Conservation (phyloP, 169 alveolate genomes). For the Eimeria sp. region DNA sequence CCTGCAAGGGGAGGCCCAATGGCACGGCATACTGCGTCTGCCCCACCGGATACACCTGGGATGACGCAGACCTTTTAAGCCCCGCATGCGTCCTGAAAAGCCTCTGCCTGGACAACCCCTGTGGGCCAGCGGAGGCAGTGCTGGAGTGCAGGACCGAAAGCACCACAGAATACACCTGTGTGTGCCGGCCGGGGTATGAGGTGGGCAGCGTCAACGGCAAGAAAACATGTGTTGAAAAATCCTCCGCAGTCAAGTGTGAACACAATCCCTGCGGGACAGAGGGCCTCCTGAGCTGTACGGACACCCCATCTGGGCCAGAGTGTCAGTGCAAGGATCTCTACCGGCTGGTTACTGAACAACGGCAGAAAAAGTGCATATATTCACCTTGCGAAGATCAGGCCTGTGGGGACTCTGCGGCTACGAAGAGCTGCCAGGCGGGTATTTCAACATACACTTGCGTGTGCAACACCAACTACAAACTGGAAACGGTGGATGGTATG, state of each 20-base stretch:
- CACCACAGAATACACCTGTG: constrained; percentile 34
- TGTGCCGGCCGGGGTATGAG: constrained; percentile 63
- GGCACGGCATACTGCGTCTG: constrained; percentile 49
- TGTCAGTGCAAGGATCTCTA: constrained; percentile 20
- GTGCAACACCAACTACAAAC: constrained; percentile 15
- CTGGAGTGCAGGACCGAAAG: constrained; percentile 62
- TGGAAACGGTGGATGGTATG: constrained; percentile 42
- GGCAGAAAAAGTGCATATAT: constrained; percentile 36
- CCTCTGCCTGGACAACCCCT: constrained; percentile 24
- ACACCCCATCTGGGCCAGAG: constrained; percentile 31
- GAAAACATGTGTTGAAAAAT: not conserved
- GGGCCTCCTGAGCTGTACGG: constrained; percentile 45
- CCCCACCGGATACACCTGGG: constrained; percentile 63
- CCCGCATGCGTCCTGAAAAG: constrained; percentile 12
- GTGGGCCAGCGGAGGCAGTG: constrained; percentile 63
- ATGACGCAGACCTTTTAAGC: constrained; percentile 13
- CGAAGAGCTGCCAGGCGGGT: constrained; percentile 45
- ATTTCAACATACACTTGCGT: constrained; percentile 43
- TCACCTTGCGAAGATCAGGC: constrained; percentile 33
- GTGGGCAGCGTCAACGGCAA: not conserved
- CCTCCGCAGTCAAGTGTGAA: not conserved
- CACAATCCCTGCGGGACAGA: constrained; percentile 62
- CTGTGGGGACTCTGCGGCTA: constrained; percentile 43
- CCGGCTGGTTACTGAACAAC: constrained; percentile 34
- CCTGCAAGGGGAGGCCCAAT: constrained; percentile 62